Evolutionary conservation across 2,329 filamentous ascomycete genomes (phyloP).

Genomic region (Peltaster fructicola): DNA sequence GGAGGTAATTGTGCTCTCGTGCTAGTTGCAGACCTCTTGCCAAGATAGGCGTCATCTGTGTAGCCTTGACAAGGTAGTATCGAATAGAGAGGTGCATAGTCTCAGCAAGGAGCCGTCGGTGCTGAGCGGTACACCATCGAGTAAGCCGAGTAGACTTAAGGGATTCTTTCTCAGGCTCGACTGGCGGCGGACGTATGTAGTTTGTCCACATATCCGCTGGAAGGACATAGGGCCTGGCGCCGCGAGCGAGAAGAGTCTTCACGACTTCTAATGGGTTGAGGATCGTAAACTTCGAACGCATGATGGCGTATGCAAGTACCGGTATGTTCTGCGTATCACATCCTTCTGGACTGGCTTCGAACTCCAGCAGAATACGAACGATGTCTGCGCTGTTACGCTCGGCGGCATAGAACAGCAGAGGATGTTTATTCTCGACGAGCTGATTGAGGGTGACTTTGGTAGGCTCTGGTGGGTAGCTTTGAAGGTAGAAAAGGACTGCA

Average conservation of each 20-base stretch:
- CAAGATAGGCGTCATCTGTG: background rate
- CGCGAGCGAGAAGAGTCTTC: slow-evolving; percentile 1
- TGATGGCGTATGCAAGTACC: slow-evolving; percentile 1
- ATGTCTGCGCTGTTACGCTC: slow-evolving; percentile 2
- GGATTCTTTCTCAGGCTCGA: too few relatives aligned
- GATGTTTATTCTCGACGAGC: slow-evolving; percentile 1
- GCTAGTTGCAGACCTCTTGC: slow-evolving; percentile 2
- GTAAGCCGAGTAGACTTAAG: too few relatives aligned
- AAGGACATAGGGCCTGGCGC: slow-evolving; percentile 1
- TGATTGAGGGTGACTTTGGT: too few relatives aligned
- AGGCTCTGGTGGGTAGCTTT: too few relatives aligned
- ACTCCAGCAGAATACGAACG: slow-evolving; percentile 2
- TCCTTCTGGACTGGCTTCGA: slow-evolving; percentile 1
- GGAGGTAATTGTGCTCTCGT: slow-evolving; percentile 1
- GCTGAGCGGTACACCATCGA: slow-evolving; percentile 1
- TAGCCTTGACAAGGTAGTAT: slow-evolving; percentile 2
- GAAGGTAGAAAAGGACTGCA: too few relatives aligned
- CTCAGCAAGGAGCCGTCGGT: slow-evolving; percentile 2
- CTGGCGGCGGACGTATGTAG: slow-evolving; percentile 1
- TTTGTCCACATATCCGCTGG: slow-evolving; percentile 2
- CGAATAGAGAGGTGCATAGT: slow-evolving; percentile 2
- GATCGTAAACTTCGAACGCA: slow-evolving; percentile 2
- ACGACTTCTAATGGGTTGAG: slow-evolving; percentile 2
- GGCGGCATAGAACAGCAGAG: slow-evolving; percentile 2
- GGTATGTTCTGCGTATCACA: slow-evolving; percentile 1